Evolutionary conservation across 306 rosid genomes (phyloP).

Genomic region (Crataegus laevigata): DNA sequence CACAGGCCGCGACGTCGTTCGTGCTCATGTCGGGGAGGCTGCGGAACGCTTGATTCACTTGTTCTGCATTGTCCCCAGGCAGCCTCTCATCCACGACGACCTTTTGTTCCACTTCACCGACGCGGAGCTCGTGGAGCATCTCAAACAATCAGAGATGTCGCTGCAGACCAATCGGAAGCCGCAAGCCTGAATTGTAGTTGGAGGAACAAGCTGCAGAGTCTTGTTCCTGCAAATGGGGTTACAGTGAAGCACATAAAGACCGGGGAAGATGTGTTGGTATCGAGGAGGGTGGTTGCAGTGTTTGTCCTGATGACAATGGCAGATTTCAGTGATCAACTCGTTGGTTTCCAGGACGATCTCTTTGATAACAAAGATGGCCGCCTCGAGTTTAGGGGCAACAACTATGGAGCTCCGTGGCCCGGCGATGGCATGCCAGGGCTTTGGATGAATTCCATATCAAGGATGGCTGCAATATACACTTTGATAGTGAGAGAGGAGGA

Average conservation of each 20-base stretch:
- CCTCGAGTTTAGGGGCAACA: conserved; percentile 56
- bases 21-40: conserved; percentile 45
- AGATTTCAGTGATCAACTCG: conserved; percentile 73
- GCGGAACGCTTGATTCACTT: conserved; percentile 67
- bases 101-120: conserved; percentile 67
- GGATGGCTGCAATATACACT: conserved; percentile 60
- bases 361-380: conserved; percentile 54
- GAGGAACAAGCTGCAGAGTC: conserved; percentile 54
- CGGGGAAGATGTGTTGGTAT: conserved; percentile 50
- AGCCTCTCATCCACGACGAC: conserved; percentile 65
- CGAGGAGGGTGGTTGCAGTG: conserved; percentile 57
- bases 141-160: conserved; percentile 24
- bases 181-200: conserved; percentile 17
- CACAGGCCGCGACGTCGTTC: conserved; percentile 60
- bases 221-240: conserved; percentile 55
- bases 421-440: conserved; percentile 78
- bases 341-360: conserved; percentile 58
- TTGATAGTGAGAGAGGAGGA: conserved; percentile 70
- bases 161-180: neutral
- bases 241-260: conserved; percentile 59
- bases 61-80: conserved; percentile 76
- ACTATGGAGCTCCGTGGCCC: conserved; percentile 54
- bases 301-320: conserved; percentile 80
- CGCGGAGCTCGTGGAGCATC: conserved; percentile 48
- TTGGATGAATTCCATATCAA: conserved; percentile 72